Conservation (phyloP, 2,329 filamentous ascomycete genomes). For the Trichoderma sp. region DNA sequence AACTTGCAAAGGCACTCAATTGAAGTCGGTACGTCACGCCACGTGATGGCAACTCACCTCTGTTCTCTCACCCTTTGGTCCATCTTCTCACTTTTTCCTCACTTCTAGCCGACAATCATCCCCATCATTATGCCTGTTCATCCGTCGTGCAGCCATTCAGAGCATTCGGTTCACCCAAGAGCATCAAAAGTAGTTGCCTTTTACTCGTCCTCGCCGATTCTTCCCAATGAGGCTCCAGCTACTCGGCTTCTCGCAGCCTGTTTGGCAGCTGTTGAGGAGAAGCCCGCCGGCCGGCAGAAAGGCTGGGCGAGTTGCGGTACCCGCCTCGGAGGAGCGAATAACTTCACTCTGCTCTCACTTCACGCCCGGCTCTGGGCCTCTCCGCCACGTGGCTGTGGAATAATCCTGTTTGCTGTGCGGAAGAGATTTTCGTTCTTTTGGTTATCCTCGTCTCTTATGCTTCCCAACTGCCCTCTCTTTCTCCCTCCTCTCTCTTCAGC, state of each 20-base stretch:
- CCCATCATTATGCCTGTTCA: too few species aligned
- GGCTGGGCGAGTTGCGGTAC: constrained; percentile 6
- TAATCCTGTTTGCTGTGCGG: constrained; percentile 1
- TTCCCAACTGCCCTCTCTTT: not conserved
- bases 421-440: not conserved
- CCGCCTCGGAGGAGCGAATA: not conserved
- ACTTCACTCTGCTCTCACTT: constrained; percentile 19
- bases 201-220: not conserved
- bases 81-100: not conserved
- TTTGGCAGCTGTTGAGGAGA: constrained; percentile 16
- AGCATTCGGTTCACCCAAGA: not conserved
- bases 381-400: not conserved
- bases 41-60: constrained; percentile 14
- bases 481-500: not conserved
- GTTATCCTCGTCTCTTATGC: not conserved
- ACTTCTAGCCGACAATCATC: not conserved
- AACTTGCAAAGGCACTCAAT: not conserved
- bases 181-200: not conserved
- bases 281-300: constrained; percentile 7
- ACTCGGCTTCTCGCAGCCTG: constrained; percentile 6
- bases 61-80: not conserved
- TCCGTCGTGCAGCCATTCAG: not conserved
- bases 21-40: not conserved
- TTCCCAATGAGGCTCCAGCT: constrained; percentile 4
- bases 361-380: not conserved